phyloP scores from a whole-genome alignment of 768 basidiomycete genomes.

The Boletus tomentosulus region DNA sequence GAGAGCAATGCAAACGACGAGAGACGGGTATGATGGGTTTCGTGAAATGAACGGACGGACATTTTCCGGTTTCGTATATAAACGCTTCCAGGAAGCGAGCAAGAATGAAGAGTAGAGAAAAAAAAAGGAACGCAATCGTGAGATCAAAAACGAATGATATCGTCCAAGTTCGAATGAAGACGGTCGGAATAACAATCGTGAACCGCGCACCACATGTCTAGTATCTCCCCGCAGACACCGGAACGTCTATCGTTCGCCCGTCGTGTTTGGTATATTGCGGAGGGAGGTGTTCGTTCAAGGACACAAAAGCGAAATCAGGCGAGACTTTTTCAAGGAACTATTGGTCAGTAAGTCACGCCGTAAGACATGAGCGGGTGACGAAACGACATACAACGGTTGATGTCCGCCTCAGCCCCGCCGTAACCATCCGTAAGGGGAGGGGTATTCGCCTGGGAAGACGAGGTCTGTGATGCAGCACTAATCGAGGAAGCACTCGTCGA shows the following conservation, averaged over 20 bases:
- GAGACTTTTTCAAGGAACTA: constrained; percentile 52
- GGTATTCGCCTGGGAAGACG: constrained; percentile 78
- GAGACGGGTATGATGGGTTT: constrained; percentile 32
- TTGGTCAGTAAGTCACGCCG: constrained; percentile 45
- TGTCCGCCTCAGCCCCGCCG: constrained; percentile 63
- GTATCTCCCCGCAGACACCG: constrained; percentile 21
- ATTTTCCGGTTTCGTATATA: constrained; percentile 35
- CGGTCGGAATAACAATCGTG: constrained; percentile 26
- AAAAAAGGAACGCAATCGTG: constrained; percentile 34
- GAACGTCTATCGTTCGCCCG: constrained; percentile 45
- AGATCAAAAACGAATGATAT: constrained; percentile 27
- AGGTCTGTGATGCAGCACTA: constrained; percentile 70
- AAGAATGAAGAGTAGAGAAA: constrained; percentile 22
- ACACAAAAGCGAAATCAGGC: constrained; percentile 81
- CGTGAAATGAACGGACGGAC: constrained; percentile 33
- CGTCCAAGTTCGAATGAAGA: constrained; percentile 32
- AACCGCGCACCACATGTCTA: constrained; percentile 29
- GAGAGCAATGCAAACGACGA: constrained; percentile 37
- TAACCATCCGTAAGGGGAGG: constrained; percentile 65
- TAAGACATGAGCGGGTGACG: constrained; percentile 24
- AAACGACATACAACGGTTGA: constrained; percentile 74
- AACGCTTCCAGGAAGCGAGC: constrained; percentile 26
- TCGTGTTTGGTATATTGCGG: constrained; percentile 56
- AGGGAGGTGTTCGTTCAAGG: constrained; percentile 74
- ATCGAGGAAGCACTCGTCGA: constrained; percentile 71